Evolutionary conservation across 176 grass and related monocot genomes (phyloP).

Genomic region (Aechmea fasciata): DNA sequence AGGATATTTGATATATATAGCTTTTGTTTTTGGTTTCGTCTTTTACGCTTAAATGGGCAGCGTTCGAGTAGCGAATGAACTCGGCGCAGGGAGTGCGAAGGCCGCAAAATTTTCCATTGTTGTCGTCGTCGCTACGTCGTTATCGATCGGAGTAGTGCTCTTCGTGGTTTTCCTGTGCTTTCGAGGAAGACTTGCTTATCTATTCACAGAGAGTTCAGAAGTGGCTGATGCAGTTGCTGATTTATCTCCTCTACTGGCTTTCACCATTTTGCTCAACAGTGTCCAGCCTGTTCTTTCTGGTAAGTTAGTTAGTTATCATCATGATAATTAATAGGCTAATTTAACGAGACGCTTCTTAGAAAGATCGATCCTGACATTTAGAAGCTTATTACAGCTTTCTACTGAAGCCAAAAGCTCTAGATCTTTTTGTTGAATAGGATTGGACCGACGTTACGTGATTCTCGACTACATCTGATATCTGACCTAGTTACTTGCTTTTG

Average conservation of each 20-base stretch:
- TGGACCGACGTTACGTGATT: no score
- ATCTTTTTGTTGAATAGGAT: no score
- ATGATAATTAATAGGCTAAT: no score
- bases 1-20: not conserved
- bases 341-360: no score
- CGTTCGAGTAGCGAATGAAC: constrained; percentile 19
- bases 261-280: constrained; percentile 13
- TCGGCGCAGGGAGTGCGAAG: constrained; percentile 9
- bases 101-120: constrained; percentile 8
- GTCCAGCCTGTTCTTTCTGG: constrained; percentile 21
- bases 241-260: constrained; percentile 5
- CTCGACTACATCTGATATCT: no score
- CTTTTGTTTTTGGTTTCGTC: no score
- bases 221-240: constrained; percentile 8
- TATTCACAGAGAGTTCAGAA: constrained; percentile 5
- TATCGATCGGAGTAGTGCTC: constrained; percentile 2
- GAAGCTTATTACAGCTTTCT: no score
- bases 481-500: no score
- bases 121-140: not conserved
- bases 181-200: not conserved
- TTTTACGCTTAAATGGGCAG: not conserved
- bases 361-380: no score
- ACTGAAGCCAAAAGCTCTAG: no score
- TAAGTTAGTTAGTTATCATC: not conserved
- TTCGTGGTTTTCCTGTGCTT: not conserved